These are phyloP conservation scores for Fomitopsis betulina DNA, from an alignment of 1,284 basidiomycete genomes.

Conservation along the genomic window DNA sequence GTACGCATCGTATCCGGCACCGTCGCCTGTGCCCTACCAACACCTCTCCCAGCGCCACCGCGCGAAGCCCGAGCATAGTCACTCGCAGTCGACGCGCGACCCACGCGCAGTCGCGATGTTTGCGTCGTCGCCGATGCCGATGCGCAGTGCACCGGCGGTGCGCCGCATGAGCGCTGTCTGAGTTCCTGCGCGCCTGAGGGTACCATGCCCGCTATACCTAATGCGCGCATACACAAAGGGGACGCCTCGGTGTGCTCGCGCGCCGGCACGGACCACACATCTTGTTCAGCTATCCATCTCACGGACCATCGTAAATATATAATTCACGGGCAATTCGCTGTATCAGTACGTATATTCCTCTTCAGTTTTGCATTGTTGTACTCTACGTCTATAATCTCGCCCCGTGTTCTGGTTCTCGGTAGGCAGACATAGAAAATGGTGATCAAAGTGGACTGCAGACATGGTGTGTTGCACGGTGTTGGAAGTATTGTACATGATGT, in stretches of 20 bases:
- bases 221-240: background rate
- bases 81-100: background rate
- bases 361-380: background rate
- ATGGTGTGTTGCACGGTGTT: background rate
- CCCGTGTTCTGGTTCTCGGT: background rate
- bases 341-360: background rate
- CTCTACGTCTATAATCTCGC: background rate
- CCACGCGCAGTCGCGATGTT: background rate
- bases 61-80: background rate
- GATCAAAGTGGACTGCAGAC: background rate
- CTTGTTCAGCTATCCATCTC: background rate
- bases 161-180: conserved; percentile 8
- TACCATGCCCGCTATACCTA: background rate
- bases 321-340: background rate
- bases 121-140: background rate
- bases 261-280: background rate
- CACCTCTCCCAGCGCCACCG: background rate
- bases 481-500: background rate
- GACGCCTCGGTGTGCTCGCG: too few species aligned
- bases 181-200: background rate
- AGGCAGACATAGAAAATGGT: background rate
- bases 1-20: background rate
- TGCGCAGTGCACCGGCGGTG: background rate
- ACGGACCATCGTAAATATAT: background rate
- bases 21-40: background rate